Evolutionary conservation across 2,329 filamentous ascomycete genomes (phyloP).

Genomic region (Trematosphaeria pertusa): DNA sequence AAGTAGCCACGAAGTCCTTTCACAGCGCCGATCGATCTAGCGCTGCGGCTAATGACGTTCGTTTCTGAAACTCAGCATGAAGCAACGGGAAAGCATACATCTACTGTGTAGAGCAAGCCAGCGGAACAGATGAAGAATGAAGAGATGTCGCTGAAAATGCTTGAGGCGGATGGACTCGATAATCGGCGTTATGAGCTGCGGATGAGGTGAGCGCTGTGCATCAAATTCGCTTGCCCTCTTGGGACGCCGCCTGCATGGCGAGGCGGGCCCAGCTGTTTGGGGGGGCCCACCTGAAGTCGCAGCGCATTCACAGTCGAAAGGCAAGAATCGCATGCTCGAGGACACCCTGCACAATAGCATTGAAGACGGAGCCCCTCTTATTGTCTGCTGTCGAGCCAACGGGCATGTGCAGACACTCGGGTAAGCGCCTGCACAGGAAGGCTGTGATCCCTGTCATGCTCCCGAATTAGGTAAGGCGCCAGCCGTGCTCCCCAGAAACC

Average conservation of each 20-base stretch:
- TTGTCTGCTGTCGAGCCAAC: no score
- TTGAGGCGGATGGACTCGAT: neutral
- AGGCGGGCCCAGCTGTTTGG: neutral
- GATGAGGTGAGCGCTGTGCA: slow-evolving; percentile 1
- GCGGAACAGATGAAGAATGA: neutral
- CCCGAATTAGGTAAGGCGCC: no score
- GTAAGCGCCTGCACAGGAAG: no score
- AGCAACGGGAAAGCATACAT: no score
- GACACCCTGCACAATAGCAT: no score
- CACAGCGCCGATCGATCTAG: slow-evolving; percentile 2
- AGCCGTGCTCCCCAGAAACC: no score
- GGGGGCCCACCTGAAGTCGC: neutral
- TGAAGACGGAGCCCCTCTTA: neutral
- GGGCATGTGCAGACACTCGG: no score
- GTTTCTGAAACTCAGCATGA: slow-evolving; percentile 7
- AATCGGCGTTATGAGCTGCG: neutral
- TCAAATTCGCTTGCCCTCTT: neutral
- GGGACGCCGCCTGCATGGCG: neutral
- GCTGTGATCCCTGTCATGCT: no score
- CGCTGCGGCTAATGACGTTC: slow-evolving; percentile 13
- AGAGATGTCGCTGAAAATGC: neutral
- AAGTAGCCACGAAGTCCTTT: no score
- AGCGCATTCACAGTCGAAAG: no score
- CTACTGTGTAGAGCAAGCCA: neutral
- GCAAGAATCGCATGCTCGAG: no score